These are phyloP conservation scores for Tieghemiomyces parasiticus DNA, from an alignment of 192 early-diverging fungal species.

Conservation along the genomic window DNA sequence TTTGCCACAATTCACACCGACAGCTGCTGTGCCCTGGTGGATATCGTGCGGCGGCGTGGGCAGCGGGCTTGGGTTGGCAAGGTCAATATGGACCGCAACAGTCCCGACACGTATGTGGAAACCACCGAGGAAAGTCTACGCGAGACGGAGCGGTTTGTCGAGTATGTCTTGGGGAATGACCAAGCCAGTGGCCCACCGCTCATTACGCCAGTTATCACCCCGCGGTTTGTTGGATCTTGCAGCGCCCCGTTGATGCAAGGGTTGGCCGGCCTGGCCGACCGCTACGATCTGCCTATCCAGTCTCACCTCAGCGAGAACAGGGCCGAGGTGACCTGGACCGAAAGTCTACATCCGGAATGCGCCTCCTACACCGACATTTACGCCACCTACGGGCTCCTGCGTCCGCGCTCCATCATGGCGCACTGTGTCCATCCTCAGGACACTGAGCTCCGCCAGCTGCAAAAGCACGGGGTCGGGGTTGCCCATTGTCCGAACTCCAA, in stretches of 20 bases:
- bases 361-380: conserved; percentile 69
- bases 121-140: conserved; percentile 44
- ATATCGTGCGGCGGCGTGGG: conserved; percentile 55
- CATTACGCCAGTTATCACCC: conserved; percentile 74
- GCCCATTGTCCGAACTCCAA: conserved; percentile 91
- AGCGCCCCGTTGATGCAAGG: conserved; percentile 46
- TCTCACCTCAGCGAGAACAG: conserved; percentile 79
- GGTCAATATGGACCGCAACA: conserved; percentile 91
- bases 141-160: conserved; percentile 50
- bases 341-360: conserved; percentile 53
- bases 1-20: conserved; percentile 83
- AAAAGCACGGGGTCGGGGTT: conserved; percentile 49
- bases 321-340: conserved; percentile 61
- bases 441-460: conserved; percentile 51
- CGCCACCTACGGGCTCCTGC: conserved; percentile 53
- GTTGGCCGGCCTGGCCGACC: conserved; percentile 51
- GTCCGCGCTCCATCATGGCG: conserved; percentile 67
- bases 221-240: conserved; percentile 88
- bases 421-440: conserved; percentile 82
- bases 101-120: conserved; percentile 65
- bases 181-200: too few relatives aligned
- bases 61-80: conserved; percentile 92
- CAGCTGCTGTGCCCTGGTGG: conserved; percentile 52
- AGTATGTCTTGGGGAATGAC: too few relatives aligned
- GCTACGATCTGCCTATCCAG: conserved; percentile 71